phyloP scores from a whole-genome alignment of 768 basidiomycete genomes.

The Podaxis sp. region DNA sequence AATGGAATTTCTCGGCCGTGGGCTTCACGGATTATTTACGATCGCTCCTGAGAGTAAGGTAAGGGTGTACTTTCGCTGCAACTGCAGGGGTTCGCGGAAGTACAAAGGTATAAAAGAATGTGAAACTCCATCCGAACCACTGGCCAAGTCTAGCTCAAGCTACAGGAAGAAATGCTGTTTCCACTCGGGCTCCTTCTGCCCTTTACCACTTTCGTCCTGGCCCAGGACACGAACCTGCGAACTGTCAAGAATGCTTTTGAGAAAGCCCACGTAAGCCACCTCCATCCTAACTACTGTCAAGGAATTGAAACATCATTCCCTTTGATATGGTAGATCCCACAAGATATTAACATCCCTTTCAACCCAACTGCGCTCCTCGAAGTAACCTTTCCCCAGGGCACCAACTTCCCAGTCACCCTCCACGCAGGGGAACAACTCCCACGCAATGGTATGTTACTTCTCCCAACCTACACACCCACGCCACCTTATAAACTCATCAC shows the following conservation, averaged over 20 bases:
- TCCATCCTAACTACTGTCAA: neutral
- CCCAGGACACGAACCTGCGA: conserved; percentile 25
- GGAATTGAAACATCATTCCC: neutral
- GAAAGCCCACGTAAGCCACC: conserved; percentile 22
- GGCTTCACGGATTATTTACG: too few relatives aligned
- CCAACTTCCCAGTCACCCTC: conserved; percentile 19
- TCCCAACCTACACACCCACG: neutral
- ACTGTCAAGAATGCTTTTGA: conserved; percentile 26
- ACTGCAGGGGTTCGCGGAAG: too few relatives aligned
- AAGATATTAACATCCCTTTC: conserved; percentile 23
- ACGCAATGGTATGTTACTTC: conserved; percentile 6
- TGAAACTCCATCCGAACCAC: too few relatives aligned
- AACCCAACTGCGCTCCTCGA: conserved; percentile 25
- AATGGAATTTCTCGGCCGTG: too few relatives aligned
- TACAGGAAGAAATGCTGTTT: neutral
- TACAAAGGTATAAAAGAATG: too few relatives aligned
- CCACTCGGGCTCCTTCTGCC: neutral
- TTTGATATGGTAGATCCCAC: conserved; percentile 22
- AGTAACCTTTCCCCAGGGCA: conserved; percentile 24
- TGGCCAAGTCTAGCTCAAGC: neutral
- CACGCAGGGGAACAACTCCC: conserved; percentile 26
- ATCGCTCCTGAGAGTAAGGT: too few relatives aligned
- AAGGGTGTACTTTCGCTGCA: too few relatives aligned
- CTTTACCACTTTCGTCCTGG: conserved; percentile 14
- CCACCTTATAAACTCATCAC: neutral